Evolutionary conservation across 225 moss, liverwort and hornwort genomes (phyloP), one percentile per base, ranked within the genome.

Genomic region (Marchantia paleacea): DNA sequence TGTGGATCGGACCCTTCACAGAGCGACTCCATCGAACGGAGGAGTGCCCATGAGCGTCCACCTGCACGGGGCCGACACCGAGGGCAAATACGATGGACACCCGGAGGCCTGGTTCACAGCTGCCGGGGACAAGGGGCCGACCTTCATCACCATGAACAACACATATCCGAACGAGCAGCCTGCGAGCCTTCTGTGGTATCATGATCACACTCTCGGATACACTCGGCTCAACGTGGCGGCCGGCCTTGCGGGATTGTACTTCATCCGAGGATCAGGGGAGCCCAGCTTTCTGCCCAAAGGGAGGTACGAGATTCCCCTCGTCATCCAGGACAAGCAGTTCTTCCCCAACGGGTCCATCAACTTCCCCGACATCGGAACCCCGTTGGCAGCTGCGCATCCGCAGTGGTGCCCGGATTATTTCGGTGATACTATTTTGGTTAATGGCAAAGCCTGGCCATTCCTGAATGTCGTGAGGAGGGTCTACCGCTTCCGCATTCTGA

Each of bases 331-430:
- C 29, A 58, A 75, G 31, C 75, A 60, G 7, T 39, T 81, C 81
- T 30, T 65, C 29, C 55, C 13, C 47, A 78, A 87, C 71, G 94
- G 57, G 12, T 85, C 90, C 48, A 62, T 94, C 3, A 92, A 91
- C 47, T 94, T 94, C 79, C 92, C 92, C 9, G 87, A 83, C 58
- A 72, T 90, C 2, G 94, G 94, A 0, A 57, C 86, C 0, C 53
- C 84, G 0, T 3, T 19, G 15, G 2, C 82, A 0, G 6, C 57
- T 0, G 65, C 79, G 47, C 94, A 94, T 66, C 92, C 94, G 0
- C 83, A 82, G 51, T 94, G 94, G 94, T 92, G 94, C 73, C 88
- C 92, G 0, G 94, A 90, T 75, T 94, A 94, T n/a, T 92, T 91
- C 65, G 92, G 91, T 7, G 91, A 92, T 54, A 77, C 81, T 0